phyloP scores from a whole-genome alignment of 495 filamentous ascomycete species.

The Annulohypoxylon stygium region DNA sequence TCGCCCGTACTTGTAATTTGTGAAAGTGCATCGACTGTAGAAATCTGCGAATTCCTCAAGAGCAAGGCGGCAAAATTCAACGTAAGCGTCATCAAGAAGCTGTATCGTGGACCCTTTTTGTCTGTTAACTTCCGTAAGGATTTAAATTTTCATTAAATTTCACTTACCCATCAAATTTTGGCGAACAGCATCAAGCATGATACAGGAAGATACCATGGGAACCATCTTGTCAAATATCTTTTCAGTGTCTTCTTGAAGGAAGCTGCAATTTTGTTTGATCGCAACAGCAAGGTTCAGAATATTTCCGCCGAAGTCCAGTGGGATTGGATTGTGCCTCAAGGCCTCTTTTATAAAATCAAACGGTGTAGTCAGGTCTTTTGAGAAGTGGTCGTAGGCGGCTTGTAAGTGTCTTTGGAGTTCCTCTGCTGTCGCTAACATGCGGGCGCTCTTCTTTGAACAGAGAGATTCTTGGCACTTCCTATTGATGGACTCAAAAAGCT shows the following conservation, averaged over 20 bases:
- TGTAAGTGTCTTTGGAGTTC: neutral
- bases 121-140: neutral
- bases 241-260: neutral
- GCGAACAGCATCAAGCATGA: neutral
- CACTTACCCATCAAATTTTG: neutral
- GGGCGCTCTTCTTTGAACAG: neutral
- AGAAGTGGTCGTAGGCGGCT: neutral
- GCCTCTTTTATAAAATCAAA: constrained; percentile 6
- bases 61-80: neutral
- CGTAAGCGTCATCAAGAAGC: neutral
- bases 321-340: neutral
- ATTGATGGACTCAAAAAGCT: neutral
- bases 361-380: neutral
- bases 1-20: neutral
- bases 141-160: neutral
- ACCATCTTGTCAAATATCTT: neutral
- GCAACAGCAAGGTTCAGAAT: neutral
- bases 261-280: neutral
- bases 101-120: neutral
- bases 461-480: neutral
- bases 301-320: neutral
- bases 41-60: neutral
- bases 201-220: neutral
- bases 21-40: neutral
- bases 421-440: constrained; percentile 1